Conservation (phyloP, 257 asterid genomes). For the Gentiana macrophylla region DNA sequence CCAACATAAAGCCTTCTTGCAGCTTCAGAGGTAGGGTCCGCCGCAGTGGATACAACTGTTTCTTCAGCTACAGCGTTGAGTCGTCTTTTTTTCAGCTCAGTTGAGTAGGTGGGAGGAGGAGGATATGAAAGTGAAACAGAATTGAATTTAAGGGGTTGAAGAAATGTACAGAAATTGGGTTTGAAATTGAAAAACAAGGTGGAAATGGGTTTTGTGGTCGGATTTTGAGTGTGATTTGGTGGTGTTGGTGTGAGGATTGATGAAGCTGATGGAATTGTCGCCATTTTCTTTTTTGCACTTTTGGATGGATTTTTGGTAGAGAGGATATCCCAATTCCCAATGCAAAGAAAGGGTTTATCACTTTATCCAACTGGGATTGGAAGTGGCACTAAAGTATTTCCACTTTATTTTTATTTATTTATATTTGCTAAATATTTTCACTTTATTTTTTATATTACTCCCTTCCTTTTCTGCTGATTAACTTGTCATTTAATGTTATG, state of each 20-base stretch:
- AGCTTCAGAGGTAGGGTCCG: conserved; percentile 47
- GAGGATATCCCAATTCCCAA: background rate
- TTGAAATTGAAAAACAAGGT: conserved; percentile 22
- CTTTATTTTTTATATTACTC: too few species aligned
- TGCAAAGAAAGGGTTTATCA: conserved; percentile 18
- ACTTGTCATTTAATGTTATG: too few species aligned
- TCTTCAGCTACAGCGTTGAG: conserved; percentile 51
- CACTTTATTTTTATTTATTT: too few species aligned
- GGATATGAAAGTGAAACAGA: conserved; percentile 8
- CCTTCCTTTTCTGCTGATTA: too few species aligned
- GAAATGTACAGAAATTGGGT: conserved; percentile 6
- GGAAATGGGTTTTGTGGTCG: conserved; percentile 22
- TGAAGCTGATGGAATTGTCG: conserved; percentile 36
- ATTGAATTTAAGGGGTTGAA: conserved; percentile 26
- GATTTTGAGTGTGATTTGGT: conserved; percentile 26
- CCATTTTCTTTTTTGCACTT: conserved; percentile 19
- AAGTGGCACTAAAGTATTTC: too few species aligned
- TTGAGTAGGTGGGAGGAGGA: background rate
- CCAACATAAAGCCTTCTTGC: conserved; percentile 75
- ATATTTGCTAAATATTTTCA: too few species aligned
- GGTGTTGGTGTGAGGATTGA: conserved; percentile 27
- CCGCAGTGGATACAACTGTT: conserved; percentile 37
- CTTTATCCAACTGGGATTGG: conserved; percentile 10
- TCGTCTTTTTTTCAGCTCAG: conserved; percentile 8
- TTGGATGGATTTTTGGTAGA: background rate